A percentile compares a stretch with the other conserved stretches of the same genome.
phyloP scores from a whole-genome alignment of 2,329 filamentous ascomycete species.

The Cadophora gregata region DNA sequence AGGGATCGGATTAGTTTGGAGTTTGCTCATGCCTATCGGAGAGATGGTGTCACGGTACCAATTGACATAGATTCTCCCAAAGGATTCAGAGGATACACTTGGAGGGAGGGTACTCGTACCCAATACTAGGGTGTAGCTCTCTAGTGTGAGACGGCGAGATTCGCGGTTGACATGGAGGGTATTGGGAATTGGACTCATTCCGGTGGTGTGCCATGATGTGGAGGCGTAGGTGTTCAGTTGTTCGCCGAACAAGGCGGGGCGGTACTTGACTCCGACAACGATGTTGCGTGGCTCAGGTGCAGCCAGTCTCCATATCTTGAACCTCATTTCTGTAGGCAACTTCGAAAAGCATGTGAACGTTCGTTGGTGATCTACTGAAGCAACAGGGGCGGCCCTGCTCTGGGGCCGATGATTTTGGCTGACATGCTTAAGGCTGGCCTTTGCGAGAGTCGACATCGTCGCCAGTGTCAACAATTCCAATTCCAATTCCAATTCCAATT shows the following conservation, averaged over 20 bases:
- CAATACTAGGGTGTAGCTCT: constrained; percentile 3
- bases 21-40: background rate
- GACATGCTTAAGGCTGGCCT: background rate
- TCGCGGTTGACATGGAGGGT: constrained; percentile 7
- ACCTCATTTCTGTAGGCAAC: background rate
- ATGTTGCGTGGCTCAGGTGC: constrained; percentile 8
- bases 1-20: no score
- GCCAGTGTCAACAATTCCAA: background rate
- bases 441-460: background rate
- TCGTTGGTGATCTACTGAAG: background rate
- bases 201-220: background rate
- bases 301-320: constrained; percentile 1
- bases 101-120: background rate
- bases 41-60: constrained; percentile 7
- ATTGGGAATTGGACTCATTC: background rate
- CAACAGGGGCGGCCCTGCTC: background rate
- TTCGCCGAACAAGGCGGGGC: background rate
- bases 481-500: no score
- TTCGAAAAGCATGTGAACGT: constrained; percentile 6
- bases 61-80: background rate
- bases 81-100: no score
- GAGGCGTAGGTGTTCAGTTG: background rate
- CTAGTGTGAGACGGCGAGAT: background rate
- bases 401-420: background rate
- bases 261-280: background rate